Conservation (phyloP, 1,284 basidiomycete genomes). For the Cryptococcus sp. region DNA sequence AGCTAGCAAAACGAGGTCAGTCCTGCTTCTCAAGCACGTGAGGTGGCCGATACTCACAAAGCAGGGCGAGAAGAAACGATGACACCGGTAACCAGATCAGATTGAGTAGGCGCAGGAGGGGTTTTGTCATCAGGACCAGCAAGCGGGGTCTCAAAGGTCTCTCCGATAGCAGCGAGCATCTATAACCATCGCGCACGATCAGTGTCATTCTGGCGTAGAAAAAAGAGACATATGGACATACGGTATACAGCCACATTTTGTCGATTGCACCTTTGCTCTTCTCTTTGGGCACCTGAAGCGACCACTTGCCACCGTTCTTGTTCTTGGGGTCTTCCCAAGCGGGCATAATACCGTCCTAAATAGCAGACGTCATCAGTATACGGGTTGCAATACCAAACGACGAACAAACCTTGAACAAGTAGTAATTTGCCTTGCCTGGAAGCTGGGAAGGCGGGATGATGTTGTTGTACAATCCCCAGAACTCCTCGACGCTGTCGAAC, state of each 20-base stretch:
- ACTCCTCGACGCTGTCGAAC: constrained; percentile 94
- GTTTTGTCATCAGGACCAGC: constrained; percentile 32
- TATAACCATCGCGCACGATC: constrained; percentile 43
- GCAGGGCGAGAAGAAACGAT: constrained; percentile 92
- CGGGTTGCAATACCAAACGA: background rate
- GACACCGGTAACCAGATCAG: constrained; percentile 84
- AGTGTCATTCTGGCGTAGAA: background rate
- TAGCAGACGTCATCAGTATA: background rate
- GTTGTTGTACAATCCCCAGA: constrained; percentile 99
- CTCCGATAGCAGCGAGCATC: constrained; percentile 97
- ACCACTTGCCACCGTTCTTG: constrained; percentile 97
- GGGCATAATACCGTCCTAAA: constrained; percentile 86
- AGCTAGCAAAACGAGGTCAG: constrained; percentile 51
- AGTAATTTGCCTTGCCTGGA: constrained; percentile 96
- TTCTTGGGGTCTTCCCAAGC: constrained; percentile 97
- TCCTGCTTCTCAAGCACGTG: background rate
- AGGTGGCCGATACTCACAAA: constrained; percentile 58
- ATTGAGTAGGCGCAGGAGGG: constrained; percentile 51
- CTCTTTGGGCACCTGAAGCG: constrained; percentile 93
- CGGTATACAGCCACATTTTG: constrained; percentile 97
- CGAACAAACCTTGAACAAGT: constrained; percentile 79
- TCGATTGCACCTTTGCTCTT: constrained; percentile 85
- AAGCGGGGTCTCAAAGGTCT: constrained; percentile 84
- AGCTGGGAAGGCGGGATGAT: constrained; percentile 94
- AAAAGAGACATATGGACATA: constrained; percentile 51